Conservation (phyloP, 345 rosid species). For the Melaleuca alternifolia region DNA sequence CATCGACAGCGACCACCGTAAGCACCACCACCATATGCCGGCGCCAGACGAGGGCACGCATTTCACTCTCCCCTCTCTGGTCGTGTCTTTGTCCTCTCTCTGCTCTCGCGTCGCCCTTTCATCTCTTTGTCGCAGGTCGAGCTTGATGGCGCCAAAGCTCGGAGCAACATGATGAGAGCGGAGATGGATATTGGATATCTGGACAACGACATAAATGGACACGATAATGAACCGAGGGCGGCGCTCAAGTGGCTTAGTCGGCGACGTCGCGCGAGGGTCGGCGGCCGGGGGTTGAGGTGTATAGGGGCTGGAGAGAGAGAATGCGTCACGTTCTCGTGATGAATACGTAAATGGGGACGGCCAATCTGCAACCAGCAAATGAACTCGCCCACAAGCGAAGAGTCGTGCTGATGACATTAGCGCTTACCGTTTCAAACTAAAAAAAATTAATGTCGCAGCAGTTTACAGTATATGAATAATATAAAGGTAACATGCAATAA, state of each 20-base stretch:
- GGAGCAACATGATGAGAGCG: not conserved
- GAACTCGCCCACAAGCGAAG: not conserved
- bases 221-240: not conserved
- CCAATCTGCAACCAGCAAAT: not conserved
- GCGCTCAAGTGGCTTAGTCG: not conserved
- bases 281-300: not conserved
- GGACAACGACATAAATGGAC: not conserved
- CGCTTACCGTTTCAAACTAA: not conserved
- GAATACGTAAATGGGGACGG: not conserved
- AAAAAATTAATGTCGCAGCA: not conserved
- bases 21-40: not conserved
- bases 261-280: not conserved
- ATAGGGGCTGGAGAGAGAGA: not conserved
- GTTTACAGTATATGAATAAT: not conserved
- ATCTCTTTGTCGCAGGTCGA: not conserved
- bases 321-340: not conserved
- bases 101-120: not conserved
- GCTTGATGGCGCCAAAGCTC: not conserved
- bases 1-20: not conserved
- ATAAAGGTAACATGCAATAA: too few relatives aligned
- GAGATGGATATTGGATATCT: not conserved
- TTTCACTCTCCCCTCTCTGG: not conserved
- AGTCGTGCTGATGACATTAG: not conserved
- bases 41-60: not conserved
- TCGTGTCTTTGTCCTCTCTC: not conserved